These are phyloP conservation scores for Candida maesae DNA, from an alignment of 805 yeast species.

Conservation along the genomic window DNA sequence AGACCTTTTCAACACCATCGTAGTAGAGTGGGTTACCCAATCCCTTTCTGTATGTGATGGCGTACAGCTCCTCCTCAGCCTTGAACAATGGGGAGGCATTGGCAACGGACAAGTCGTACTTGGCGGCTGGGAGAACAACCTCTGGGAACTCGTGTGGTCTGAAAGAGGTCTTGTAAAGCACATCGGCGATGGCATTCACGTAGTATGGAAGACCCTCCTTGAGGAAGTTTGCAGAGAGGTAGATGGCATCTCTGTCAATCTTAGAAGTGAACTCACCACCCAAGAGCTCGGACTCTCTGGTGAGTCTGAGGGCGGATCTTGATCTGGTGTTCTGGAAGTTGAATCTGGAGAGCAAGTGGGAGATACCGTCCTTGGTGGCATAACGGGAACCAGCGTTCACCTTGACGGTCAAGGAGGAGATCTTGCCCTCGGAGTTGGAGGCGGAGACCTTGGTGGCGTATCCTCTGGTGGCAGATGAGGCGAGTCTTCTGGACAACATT, in stretches of 20 bases:
- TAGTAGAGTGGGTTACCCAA: constrained; percentile 80
- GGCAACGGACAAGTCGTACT: constrained; percentile 56
- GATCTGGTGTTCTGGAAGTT: constrained; percentile 77
- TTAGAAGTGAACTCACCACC: constrained; percentile 75
- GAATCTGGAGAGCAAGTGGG: constrained; percentile 82
- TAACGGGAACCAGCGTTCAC: constrained; percentile 85
- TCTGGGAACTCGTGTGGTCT: constrained; percentile 83
- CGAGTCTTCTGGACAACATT: constrained; percentile 28
- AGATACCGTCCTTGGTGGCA: constrained; percentile 66
- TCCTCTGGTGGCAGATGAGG: constrained; percentile 30
- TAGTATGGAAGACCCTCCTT: constrained; percentile 88
- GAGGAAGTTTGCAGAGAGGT: constrained; percentile 77
- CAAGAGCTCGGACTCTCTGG: constrained; percentile 90
- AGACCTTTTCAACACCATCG: constrained; percentile 56
- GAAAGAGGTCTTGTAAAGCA: constrained; percentile 64
- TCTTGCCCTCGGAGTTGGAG: constrained; percentile 54
- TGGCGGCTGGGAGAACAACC: constrained; percentile 75
- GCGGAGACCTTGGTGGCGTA: constrained; percentile 44
- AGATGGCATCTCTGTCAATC: constrained; percentile 81
- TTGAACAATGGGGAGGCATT: constrained; percentile 46
- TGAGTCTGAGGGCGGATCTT: constrained; percentile 87
- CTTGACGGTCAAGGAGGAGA: constrained; percentile 74
- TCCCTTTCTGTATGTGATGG: constrained; percentile 79
- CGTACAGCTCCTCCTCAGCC: constrained; percentile 78
- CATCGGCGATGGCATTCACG: constrained; percentile 79